phyloP scores from a whole-genome alignment of 352 stramenopile genomes.

The Pythium utonaiense region DNA sequence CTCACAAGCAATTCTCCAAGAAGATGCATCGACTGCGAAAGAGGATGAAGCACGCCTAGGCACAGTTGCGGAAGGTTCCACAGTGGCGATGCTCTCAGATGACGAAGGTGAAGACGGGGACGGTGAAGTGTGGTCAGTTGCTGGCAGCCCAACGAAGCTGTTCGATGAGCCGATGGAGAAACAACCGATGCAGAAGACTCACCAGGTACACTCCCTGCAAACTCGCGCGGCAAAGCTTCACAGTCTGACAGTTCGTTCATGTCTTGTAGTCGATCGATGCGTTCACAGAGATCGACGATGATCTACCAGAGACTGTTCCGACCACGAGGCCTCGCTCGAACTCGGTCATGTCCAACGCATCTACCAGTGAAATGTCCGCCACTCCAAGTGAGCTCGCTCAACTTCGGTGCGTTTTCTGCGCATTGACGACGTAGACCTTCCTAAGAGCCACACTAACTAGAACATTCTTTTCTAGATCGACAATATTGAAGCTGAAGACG shows the following conservation, averaged over 20 bases:
- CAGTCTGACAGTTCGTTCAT: too few species aligned
- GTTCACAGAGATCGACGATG: conserved; percentile 5
- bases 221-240: too few species aligned
- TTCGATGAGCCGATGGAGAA: neutral
- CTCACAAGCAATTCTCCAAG: conserved; percentile 33
- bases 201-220: neutral
- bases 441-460: too few species aligned
- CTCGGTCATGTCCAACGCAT: neutral
- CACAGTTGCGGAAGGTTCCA: conserved; percentile 16
- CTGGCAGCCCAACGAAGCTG: conserved; percentile 3
- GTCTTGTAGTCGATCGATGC: conserved; percentile 5
- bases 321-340: neutral
- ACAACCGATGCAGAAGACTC: neutral
- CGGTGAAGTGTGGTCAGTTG: conserved; percentile 22
- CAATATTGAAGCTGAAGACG: conserved; percentile 49
- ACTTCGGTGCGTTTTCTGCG: conserved; percentile 4
- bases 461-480: too few species aligned
- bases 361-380: neutral
- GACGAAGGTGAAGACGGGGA: conserved; percentile 6
- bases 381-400: conserved; percentile 9
- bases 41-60: conserved; percentile 15
- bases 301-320: neutral
- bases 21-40: conserved; percentile 14
- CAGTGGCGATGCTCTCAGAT: neutral
- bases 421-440: too few species aligned